Evolutionary conservation across 129 eudicot genomes (phyloP), one percentile per base, ranked within the genome.

Genomic region (Artemisia annua): DNA sequence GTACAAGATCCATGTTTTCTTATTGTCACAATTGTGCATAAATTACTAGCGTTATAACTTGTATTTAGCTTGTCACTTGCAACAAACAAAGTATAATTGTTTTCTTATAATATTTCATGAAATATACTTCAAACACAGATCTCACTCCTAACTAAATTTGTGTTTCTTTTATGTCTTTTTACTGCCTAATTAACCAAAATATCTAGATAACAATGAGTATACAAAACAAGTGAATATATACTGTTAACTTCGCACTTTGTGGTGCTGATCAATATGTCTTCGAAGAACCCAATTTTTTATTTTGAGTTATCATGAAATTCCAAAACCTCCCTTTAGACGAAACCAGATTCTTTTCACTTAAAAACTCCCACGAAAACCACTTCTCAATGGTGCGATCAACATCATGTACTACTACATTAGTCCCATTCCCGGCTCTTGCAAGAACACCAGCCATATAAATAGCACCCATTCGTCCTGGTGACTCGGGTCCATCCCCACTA

Each of bases 351-450:
- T 84, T 84, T 79, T 9, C 97, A 73, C 93, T 90, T 63, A 93
- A 63, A 64, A 87, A 93, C 74, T 93, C 98, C 97, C 98, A 78
- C 1, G 97, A 85, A 83, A 84, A 93, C 98, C 98, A 90, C 73
- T 80, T 90, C 75, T 94, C 98, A 7, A 94, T 89, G 82, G 80
- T 84, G 60, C 92, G 67, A 78, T 93, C 85, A 18, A 86, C 91
- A 82, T 93, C 98, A 69, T 94, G 98, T 10, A 94, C 95, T 15
- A 94, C 77, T 9, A 94, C 92, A 83, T 86, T 81, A 3, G 89
- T 87, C 84, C 56, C 68, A 73, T 94, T 87, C 44, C 93, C 86
- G 5, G 71, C 78, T 74, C 96, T 85, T 65, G 98, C 98, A 54
- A 89, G 75, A 43, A 90, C 63, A 77, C 96, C 71, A 18, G 98